Evolutionary conservation across 352 stramenopile genomes (phyloP).

Genomic region (Globisporangium takayamanum): DNA sequence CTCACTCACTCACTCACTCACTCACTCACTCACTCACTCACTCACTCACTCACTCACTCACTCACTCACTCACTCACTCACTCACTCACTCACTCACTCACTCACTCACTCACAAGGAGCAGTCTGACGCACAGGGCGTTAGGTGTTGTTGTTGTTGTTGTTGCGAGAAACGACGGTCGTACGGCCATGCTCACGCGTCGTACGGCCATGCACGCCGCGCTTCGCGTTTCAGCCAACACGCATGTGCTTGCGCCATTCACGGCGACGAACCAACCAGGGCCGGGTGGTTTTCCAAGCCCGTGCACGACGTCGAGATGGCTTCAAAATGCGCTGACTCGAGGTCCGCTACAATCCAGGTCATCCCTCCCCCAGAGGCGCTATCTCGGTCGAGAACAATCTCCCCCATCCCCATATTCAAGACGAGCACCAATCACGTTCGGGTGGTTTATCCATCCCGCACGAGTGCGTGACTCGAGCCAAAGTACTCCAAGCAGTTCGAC

Average conservation of each 20-base stretch:
- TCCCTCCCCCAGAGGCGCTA: not conserved
- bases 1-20: too few species aligned
- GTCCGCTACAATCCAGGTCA: not conserved
- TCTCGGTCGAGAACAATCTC: not conserved
- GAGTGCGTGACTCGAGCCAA: not conserved
- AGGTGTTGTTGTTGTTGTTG: not conserved
- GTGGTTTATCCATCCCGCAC: slow-evolving; percentile 3
- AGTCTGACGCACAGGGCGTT: too few species aligned
- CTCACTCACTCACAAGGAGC: too few species aligned
- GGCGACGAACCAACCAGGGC: not conserved
- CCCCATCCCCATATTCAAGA: not conserved
- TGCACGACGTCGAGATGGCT: not conserved
- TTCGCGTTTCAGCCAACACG: not conserved
- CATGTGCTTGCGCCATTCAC: not conserved
- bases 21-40: too few species aligned
- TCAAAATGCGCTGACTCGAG: not conserved
- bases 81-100: too few species aligned
- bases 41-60: too few species aligned
- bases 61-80: too few species aligned
- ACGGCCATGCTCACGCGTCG: slow-evolving; percentile 1
- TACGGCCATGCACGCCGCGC: slow-evolving; percentile 1
- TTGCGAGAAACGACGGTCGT: not conserved
- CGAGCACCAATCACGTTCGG: not conserved
- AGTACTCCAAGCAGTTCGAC: not conserved
- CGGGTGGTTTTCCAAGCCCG: not conserved